phyloP scores from a whole-genome alignment of 768 basidiomycete species.

The Chalciporus chontae region DNA sequence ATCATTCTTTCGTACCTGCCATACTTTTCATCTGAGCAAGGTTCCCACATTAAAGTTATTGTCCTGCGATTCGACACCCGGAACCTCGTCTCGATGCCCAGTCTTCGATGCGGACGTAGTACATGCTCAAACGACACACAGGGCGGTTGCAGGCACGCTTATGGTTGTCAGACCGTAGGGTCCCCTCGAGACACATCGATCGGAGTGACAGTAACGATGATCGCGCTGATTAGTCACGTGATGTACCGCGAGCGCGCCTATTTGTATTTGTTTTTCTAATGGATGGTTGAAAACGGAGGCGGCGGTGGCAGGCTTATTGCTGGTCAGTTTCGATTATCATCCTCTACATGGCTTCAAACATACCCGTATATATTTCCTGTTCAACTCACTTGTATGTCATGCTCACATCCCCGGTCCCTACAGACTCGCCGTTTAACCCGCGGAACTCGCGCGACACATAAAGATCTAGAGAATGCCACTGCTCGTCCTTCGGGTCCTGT shows the following conservation, averaged over 20 bases:
- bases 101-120: too few species aligned
- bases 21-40: too few species aligned
- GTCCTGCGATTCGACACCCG: too few species aligned
- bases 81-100: too few species aligned
- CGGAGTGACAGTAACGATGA: too few species aligned
- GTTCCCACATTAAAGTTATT: too few species aligned
- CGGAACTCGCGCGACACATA: slow-evolving; percentile 48
- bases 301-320: neutral
- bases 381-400: neutral
- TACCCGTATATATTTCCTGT: slow-evolving; percentile 38
- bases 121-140: too few species aligned
- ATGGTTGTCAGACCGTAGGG: too few species aligned
- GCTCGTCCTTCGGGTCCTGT: slow-evolving; percentile 57
- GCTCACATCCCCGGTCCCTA: neutral
- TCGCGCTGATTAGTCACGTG: slow-evolving; percentile 33
- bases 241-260: slow-evolving; percentile 35
- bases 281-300: slow-evolving; percentile 35
- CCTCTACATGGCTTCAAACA: slow-evolving; percentile 38
- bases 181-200: too few species aligned
- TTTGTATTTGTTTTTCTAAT: slow-evolving; percentile 35
- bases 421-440: slow-evolving; percentile 67
- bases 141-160: too few species aligned
- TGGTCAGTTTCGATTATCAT: slow-evolving; percentile 10
- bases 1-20: too few species aligned
- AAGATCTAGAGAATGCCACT: slow-evolving; percentile 69